Conservation (phyloP, 352 stramenopile genomes). For the Phytophthora vignae region DNA sequence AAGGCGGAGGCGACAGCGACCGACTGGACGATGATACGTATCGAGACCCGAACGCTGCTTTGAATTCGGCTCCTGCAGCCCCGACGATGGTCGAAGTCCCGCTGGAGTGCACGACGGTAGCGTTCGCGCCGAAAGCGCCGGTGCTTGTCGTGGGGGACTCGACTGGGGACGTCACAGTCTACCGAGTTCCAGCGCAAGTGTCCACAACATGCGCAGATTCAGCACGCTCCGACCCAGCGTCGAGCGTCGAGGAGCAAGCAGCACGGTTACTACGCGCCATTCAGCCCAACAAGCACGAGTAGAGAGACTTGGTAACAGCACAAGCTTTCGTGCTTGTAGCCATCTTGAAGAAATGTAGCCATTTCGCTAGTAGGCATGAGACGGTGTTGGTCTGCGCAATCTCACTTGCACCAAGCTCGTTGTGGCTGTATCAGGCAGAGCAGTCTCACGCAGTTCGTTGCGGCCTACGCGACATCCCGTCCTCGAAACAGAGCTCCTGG, state of each 20-base stretch:
- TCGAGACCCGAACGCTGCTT: conserved; percentile 18
- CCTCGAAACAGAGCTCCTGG: conserved; percentile 12
- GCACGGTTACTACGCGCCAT: conserved; percentile 59
- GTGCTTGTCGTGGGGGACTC: conserved; percentile 84
- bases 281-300: conserved; percentile 64
- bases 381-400: background rate
- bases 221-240: conserved; percentile 18
- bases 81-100: conserved; percentile 47
- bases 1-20: conserved; percentile 10
- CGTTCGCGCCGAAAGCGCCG: conserved; percentile 73
- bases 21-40: conserved; percentile 8
- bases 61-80: background rate
- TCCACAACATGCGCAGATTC: conserved; percentile 21
- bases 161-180: conserved; percentile 77
- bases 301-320: background rate
- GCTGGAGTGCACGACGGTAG: conserved; percentile 74
- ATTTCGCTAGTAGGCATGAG: conserved; percentile 2
- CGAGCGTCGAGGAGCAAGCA: conserved; percentile 62
- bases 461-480: background rate
- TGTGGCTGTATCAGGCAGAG: background rate
- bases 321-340: background rate
- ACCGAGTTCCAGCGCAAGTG: conserved; percentile 58
- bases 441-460: background rate
- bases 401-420: conserved; percentile 1
- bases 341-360: background rate